Percentiles rank a stretch among this genome's conserved stretches.
phyloP scores from a whole-genome alignment of 202 grass and related monocot genomes.

The Elaeis oleifera region DNA sequence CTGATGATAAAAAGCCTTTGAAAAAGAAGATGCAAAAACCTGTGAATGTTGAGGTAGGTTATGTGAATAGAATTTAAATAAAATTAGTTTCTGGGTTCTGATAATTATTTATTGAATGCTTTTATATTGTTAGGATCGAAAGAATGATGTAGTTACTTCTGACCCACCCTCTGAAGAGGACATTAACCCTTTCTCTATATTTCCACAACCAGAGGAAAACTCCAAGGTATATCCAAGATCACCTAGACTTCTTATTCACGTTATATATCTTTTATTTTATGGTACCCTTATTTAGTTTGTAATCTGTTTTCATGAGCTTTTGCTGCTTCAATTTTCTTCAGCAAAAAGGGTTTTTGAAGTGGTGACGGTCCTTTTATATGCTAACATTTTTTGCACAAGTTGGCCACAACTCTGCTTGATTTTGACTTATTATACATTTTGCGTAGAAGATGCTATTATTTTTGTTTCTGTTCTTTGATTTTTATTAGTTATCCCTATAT shows the following conservation, averaged over 20 bases:
- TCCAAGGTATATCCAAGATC: slow-evolving; percentile 46
- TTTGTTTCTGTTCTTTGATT: neutral
- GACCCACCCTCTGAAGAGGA: slow-evolving; percentile 56
- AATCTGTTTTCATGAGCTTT: too few species aligned
- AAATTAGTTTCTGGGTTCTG: slow-evolving; percentile 6
- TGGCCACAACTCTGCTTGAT: too few species aligned
- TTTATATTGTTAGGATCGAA: slow-evolving; percentile 53
- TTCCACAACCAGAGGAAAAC: slow-evolving; percentile 80
- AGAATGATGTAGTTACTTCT: slow-evolving; percentile 33
- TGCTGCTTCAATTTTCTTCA: too few species aligned
- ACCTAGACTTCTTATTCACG: neutral
- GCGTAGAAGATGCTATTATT: too few species aligned
- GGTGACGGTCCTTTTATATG: too few species aligned
- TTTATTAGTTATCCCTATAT: neutral
- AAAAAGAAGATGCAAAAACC: slow-evolving; percentile 88
- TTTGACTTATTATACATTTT: too few species aligned
- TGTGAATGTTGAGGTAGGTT: slow-evolving; percentile 64
- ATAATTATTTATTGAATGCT: slow-evolving; percentile 10
- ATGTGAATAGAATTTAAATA: neutral
- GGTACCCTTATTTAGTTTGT: too few species aligned
- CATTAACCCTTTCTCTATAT: slow-evolving; percentile 79
- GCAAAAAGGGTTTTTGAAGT: too few species aligned
- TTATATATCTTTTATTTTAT: too few species aligned
- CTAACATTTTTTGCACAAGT: too few species aligned
- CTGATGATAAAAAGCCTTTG: slow-evolving; percentile 70